A percentile compares a stretch with the other conserved stretches of the same genome.
phyloP scores from a whole-genome alignment of 2,329 filamentous ascomycete genomes.

The Pseudogymnoascus sp. region DNA sequence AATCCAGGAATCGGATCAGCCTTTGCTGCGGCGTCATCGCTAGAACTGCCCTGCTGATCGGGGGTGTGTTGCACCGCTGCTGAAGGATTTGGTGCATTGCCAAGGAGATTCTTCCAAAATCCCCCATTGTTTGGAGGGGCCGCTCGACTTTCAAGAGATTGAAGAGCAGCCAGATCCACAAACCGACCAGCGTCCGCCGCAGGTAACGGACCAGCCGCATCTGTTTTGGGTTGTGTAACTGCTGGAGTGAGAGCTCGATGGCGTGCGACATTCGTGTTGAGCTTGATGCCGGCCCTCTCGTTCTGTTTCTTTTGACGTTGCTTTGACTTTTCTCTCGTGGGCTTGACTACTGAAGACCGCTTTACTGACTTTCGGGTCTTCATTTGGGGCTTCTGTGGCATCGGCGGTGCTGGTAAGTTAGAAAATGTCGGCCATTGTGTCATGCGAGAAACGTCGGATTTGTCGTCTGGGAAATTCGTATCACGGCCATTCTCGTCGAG shows the following conservation, averaged over 20 bases:
- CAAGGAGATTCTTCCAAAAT: conserved; percentile 23
- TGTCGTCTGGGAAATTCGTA: not conserved
- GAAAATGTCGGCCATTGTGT: conserved; percentile 21
- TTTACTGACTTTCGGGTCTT: conserved; percentile 9
- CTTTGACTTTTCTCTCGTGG: conserved; percentile 45
- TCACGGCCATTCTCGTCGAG: conserved; percentile 19
- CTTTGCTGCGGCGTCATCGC: not conserved
- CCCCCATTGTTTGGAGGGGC: conserved; percentile 15
- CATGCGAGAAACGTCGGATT: conserved; percentile 9
- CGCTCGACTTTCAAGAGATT: conserved; percentile 43
- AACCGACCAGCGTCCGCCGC: conserved; percentile 22
- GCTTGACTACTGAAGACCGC: conserved; percentile 29
- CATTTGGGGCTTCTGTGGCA: conserved; percentile 19
- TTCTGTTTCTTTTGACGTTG: conserved; percentile 55
- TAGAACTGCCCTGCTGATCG: not conserved
- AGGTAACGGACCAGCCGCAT: not conserved
- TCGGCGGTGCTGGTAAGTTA: conserved; percentile 15
- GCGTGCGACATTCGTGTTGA: conserved; percentile 62
- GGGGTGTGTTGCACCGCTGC: not conserved
- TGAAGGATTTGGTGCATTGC: not conserved
- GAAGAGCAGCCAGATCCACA: conserved; percentile 52
- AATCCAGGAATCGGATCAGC: not conserved
- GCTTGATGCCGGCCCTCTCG: conserved; percentile 54
- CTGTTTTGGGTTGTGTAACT: conserved; percentile 28
- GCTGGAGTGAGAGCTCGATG: conserved; percentile 39